Conservation (phyloP, 768 basidiomycete species). For the Peribolospora baueri region DNA sequence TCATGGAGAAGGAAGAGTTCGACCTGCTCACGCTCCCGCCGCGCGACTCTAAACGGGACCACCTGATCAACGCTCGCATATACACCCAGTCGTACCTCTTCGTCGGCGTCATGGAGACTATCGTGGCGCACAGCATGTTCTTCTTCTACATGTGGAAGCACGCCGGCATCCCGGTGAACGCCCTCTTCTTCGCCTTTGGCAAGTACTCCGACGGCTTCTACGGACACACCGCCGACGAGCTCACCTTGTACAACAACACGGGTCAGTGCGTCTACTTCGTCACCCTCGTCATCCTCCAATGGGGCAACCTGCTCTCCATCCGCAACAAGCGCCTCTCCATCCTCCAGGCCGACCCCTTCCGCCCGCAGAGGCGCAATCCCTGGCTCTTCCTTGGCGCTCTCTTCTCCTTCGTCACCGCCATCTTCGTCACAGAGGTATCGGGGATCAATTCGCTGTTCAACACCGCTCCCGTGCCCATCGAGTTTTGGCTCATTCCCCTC, state of each 20-base stretch:
- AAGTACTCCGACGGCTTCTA: slow-evolving; percentile 27
- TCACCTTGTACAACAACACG: slow-evolving; percentile 19
- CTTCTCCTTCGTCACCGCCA: slow-evolving; percentile 12
- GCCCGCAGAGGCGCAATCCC: slow-evolving; percentile 16
- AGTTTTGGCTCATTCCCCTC: slow-evolving; percentile 32
- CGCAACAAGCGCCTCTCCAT: slow-evolving; percentile 32
- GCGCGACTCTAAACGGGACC: slow-evolving; percentile 32
- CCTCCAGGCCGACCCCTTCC: slow-evolving; percentile 30
- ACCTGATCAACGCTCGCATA: slow-evolving; percentile 30
- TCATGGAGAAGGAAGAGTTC: slow-evolving; percentile 36
- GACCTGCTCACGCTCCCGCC: slow-evolving; percentile 34
- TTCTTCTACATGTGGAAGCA: slow-evolving; percentile 19
- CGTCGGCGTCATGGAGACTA: slow-evolving; percentile 27
- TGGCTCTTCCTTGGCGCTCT: too few relatives aligned
- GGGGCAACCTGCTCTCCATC: slow-evolving; percentile 31
- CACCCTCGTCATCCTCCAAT: slow-evolving; percentile 33
- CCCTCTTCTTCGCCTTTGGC: background rate
- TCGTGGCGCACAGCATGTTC: slow-evolving; percentile 29
- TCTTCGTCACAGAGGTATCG: slow-evolving; percentile 17
- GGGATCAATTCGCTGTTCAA: slow-evolving; percentile 20
- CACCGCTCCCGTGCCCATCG: slow-evolving; percentile 25
- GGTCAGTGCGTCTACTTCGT: slow-evolving; percentile 22
- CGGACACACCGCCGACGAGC: slow-evolving; percentile 19
- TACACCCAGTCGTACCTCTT: slow-evolving; percentile 36
- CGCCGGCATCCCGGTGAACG: too few relatives aligned